Evolutionary conservation across 306 rosid species (phyloP).

Genomic region (Quercus ilex): DNA sequence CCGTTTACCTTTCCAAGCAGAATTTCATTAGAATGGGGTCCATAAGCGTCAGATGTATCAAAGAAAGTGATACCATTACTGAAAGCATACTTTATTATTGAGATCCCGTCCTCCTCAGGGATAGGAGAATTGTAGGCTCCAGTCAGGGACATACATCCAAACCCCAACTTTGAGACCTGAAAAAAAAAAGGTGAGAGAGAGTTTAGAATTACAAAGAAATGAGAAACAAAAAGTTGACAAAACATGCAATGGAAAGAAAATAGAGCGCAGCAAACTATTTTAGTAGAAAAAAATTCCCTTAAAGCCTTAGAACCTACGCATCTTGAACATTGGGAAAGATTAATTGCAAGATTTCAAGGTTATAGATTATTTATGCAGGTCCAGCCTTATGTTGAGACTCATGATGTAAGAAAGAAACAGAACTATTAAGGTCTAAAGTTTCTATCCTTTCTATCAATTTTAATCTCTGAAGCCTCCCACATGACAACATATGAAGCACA

Average conservation of each 20-base stretch:
- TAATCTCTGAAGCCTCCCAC: neutral
- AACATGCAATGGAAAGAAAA: neutral
- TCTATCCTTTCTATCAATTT: no score
- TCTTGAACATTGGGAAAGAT: neutral
- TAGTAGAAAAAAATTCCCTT: neutral
- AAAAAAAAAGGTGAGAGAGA: neutral
- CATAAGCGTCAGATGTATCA: slow-evolving; percentile 37
- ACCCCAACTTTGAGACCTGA: slow-evolving; percentile 49
- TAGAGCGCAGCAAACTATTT: neutral
- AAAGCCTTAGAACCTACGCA: neutral
- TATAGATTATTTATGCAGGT: neutral
- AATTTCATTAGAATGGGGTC: slow-evolving; percentile 29
- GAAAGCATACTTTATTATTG: slow-evolving; percentile 21
- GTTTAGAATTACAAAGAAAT: neutral
- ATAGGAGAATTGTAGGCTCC: slow-evolving; percentile 33
- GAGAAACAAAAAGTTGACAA: neutral
- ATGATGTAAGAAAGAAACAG: neutral
- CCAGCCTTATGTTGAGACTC: neutral
- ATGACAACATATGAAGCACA: neutral
- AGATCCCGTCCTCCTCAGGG: slow-evolving; percentile 23
- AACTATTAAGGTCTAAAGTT: neutral
- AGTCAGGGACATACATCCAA: slow-evolving; percentile 38
- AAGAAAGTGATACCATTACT: slow-evolving; percentile 39
- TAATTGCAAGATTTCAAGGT: neutral
- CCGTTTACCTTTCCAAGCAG: slow-evolving; percentile 30